phyloP scores from a whole-genome alignment of 169 alveolate species.

The Cryptosporidium ryanae region DNA sequence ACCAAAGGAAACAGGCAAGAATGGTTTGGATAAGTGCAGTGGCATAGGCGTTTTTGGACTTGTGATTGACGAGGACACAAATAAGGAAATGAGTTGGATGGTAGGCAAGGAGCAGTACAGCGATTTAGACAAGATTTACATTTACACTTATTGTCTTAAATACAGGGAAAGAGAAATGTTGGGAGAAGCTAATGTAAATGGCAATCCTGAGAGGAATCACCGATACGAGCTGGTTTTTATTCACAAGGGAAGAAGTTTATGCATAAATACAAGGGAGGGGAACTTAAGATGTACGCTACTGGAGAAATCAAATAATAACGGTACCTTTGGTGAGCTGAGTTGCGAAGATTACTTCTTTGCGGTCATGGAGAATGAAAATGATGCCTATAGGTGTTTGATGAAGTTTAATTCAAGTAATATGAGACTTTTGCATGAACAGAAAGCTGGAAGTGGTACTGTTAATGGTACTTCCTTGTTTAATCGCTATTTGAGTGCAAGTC shows the following conservation, averaged over 20 bases:
- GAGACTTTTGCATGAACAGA: neutral
- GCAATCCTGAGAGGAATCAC: no score
- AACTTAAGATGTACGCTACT: neutral
- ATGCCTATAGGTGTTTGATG: neutral
- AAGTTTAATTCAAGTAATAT: neutral
- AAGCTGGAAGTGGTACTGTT: neutral
- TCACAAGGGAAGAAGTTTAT: neutral
- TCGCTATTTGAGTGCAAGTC: neutral
- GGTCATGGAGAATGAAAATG: neutral
- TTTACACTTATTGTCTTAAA: slow-evolving; percentile 32
- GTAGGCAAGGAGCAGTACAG: neutral
- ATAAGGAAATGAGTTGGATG: slow-evolving; percentile 15
- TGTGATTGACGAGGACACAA: slow-evolving; percentile 18
- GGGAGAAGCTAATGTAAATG: no score
- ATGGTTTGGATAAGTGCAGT: neutral
- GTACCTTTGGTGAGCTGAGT: neutral
- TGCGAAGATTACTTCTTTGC: neutral
- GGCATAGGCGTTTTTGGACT: neutral
- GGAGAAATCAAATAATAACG: neutral
- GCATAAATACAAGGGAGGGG: no score
- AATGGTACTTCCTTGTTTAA: neutral
- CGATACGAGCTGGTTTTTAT: no score
- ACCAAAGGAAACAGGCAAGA: no score
- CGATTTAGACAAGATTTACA: neutral
- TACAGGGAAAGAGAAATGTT: neutral